A percentile compares a stretch with the other conserved stretches of the same genome.
Conservation (phyloP, 345 rosid genomes). For the Rhodamnia argentea region DNA sequence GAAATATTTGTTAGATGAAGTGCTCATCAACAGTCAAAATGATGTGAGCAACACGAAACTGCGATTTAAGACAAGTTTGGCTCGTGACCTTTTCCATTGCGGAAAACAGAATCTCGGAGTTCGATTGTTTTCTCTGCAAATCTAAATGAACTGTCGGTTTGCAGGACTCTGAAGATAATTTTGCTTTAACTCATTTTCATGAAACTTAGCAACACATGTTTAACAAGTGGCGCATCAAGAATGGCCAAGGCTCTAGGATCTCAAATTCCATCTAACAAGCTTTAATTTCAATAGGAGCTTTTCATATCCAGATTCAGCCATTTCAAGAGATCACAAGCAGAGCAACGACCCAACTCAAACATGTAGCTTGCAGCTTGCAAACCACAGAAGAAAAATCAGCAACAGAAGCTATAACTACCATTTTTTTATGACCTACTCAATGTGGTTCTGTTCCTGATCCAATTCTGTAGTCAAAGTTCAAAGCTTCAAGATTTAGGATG, state of each 20-base stretch:
- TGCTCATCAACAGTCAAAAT: not conserved
- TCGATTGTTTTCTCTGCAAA: not conserved
- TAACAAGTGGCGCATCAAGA: not conserved
- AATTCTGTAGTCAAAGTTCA: not conserved
- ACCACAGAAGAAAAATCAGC: not conserved
- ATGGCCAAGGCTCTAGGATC: not conserved
- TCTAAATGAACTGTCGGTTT: not conserved
- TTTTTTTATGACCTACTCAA: not conserved
- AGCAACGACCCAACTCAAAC: not conserved
- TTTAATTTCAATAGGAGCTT: not conserved
- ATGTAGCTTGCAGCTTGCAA: not conserved
- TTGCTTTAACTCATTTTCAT: not conserved
- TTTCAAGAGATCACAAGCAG: not conserved
- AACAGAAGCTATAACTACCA: not conserved
- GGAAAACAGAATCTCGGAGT: not conserved
- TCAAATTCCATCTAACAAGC: not conserved
- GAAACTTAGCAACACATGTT: not conserved
- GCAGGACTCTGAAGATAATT: not conserved
- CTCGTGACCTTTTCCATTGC: not conserved
- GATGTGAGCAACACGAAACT: not conserved
- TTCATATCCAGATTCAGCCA: not conserved
- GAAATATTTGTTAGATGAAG: not conserved
- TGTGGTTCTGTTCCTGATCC: not conserved
- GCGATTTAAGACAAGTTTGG: not conserved
- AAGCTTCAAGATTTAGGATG: not conserved